Evolutionary conservation across 2,329 filamentous ascomycete species (phyloP), one percentile per base, ranked within the genome.

Genomic region (Penicillium sp.): DNA sequence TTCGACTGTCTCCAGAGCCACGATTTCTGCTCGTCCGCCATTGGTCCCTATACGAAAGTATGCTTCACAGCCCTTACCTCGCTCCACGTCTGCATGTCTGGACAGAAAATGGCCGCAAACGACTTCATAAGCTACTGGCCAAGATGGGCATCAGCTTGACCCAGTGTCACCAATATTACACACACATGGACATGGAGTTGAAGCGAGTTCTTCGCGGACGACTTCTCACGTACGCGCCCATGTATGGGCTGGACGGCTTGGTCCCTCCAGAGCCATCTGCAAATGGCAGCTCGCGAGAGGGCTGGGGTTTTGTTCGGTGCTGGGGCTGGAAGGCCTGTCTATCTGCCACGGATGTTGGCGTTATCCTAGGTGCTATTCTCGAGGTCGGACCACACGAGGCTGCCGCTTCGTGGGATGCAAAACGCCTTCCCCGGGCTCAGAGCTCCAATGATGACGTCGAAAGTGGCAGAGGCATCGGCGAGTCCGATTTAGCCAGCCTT

Each of bases 301-400:
- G 88, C 8, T 96, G 90, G 90, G 90, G 92, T 0, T 98, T 96
- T 58, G 90, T 96, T 12, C 78, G 89, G 41, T 94, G 87, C 59
- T 98, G 92, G 92, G 92, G 92, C 8, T 98, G 89, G 89, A 84
- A 89, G 60, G 90, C 89, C 1, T 95, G 90, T 33, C 72, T 96
- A 16, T 93, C 85, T 45, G 92, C 92, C 4, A 85, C 90, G 32
- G 92, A 98, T 60, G 87, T 95, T 0, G 87, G 86, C n/a, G 85
- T 95, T 11, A 81, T 96, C 18, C 77, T 96, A 13, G 88, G 88
- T 35, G 88, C 90, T 11, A 82, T 98, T 32, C 76, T 98, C 1
- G 92, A 98, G 67, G 88, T 96, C 17, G 90, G 92, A 8, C 60
- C 61, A 3, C 57, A 62, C 10, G 57, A 64, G 32, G 50, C 56